Base-by-base conservation (phyloP, 305 asterid genomes). In the Fraxinus xanthoxyloides region DNA sequence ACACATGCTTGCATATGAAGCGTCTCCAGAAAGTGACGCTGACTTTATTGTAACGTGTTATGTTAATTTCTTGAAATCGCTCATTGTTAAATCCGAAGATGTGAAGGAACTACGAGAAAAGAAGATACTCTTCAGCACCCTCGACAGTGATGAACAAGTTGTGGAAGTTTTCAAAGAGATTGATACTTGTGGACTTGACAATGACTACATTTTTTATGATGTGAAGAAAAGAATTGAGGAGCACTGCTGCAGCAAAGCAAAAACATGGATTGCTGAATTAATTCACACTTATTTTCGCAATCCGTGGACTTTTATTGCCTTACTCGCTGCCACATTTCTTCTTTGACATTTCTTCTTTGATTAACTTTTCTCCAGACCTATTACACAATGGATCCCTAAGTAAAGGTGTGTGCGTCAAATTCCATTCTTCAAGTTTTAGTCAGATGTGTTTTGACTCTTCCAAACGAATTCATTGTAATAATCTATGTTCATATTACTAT, bases 261-360 rank as follows among this genome's bases (percentile, higher is more conserved):
- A 56, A 48, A 86, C 88, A 31, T 88, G 86, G 88, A 63, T 81
- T 21, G 82, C 78, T 12, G 72, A 81, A 78, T 15, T 84, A 17
- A 17, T 43, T 35, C 40, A 35, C 40, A 35, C 40, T 6, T 34
- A 34, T 34, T 34, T 34, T 4, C 38, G 8, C 38, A 34, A 34
- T 34, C 38, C 38, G 38, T 34, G 38, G 38, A 34, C 38, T 34
- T 34, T 34, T 34, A 34, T 38, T 7, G 87, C 89, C 35, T 63
- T 86, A 8, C 40, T 88, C 12, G 84, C 84, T 3, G 84, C 87
- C 12, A 1, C 7, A 28, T 19, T 78, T 23, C 85, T 88, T 40
- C 80, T 86, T 15, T n/a, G 79, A 75, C 7, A 28, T 19, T 78
- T 23, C 85, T 88, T 40, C 80, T 86, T 15, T n/a, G 79, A 75